Evolutionary conservation across 805 yeast genomes (phyloP), one percentile per base, ranked within the genome.

Genomic region (Starmerella powellii): DNA sequence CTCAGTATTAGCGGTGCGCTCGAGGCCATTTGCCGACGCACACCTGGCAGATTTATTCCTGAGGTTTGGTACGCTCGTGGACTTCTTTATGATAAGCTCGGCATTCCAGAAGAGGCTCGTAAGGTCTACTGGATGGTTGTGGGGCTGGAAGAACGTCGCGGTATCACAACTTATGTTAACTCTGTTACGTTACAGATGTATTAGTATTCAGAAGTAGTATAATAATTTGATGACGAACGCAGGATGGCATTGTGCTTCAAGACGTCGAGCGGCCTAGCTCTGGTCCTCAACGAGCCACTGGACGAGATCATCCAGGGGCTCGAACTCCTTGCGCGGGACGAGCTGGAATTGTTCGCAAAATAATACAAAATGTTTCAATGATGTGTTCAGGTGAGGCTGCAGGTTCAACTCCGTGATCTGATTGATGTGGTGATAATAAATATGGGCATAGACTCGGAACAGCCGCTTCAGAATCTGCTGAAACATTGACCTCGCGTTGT

Each of bases 361-460:
- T 49, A 88, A 67, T 21, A 86, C 85, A 57, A 86, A 91, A 60
- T 88, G 98, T 64, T 93, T 91, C 56, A 88, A 74, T 55, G 94
- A 80, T 5, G 98, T 88, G 59, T 91, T 91, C 51, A 88, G 69
- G 54, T 88, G 94, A 11, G 94, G 81, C 60, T 87, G 95, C 54
- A 88, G 66, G 2, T 95, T 95, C 52, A 91, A 68, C 59, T 87
- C 97, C 31, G 86, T 74, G 44, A 91, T 82, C 62, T 88, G 95
- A 58, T 86, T 95, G 62, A 91, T 88, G 61, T 91, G 99, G 58
- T 91, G 97, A 58, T 98, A 91, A 62, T 91, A 91, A 34, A 91
- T 83, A 63, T 91, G 99, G 1, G 98, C 97, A 57, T 91, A 91
- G 3, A 91, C 86, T 59, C 98, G 72, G 63, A 87, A 91, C 38